A percentile compares a stretch with the other conserved stretches of the same genome.
Evolutionary conservation across 768 basidiomycete species (phyloP).

Genomic region (Mycena rosella): DNA sequence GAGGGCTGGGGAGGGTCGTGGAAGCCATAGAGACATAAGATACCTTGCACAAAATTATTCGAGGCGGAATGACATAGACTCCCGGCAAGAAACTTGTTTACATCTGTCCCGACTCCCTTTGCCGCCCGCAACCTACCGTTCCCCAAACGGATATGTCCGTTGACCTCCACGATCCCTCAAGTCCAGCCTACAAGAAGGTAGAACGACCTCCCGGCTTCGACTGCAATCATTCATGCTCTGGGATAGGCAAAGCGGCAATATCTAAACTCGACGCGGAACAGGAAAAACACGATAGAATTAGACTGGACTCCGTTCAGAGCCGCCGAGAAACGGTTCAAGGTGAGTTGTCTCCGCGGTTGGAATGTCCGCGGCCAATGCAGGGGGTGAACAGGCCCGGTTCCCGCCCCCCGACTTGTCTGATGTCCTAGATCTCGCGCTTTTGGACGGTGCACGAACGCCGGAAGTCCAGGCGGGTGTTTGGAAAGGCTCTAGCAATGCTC

Average conservation of each 20-base stretch:
- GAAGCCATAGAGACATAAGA: constrained; percentile 84
- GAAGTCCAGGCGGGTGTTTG: constrained; percentile 63
- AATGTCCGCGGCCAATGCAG: background rate
- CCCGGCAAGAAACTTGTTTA: background rate
- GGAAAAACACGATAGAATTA: constrained; percentile 56
- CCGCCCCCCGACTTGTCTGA: constrained; percentile 79
- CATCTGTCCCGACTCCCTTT: too few species aligned
- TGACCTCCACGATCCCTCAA: constrained; percentile 58
- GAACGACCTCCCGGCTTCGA: background rate
- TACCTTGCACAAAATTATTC: constrained; percentile 25
- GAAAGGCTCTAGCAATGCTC: constrained; percentile 57
- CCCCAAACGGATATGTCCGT: constrained; percentile 1
- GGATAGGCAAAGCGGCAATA: constrained; percentile 66
- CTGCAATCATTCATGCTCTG: background rate
- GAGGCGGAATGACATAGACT: constrained; percentile 20
- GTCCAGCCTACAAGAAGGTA: constrained; percentile 67
- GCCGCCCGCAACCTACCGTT: too few species aligned
- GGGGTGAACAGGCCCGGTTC: constrained; percentile 61
- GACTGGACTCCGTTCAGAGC: constrained; percentile 83
- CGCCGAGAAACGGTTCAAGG: constrained; percentile 84
- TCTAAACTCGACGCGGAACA: constrained; percentile 70
- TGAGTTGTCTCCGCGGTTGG: background rate
- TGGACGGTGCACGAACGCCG: constrained; percentile 53
- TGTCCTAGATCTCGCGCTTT: constrained; percentile 74
- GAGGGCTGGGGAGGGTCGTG: constrained; percentile 63